A percentile compares a stretch with the other conserved stretches of the same genome.
phyloP scores from a whole-genome alignment of 2,329 filamentous ascomycete species.

The Diaporthe vexans region DNA sequence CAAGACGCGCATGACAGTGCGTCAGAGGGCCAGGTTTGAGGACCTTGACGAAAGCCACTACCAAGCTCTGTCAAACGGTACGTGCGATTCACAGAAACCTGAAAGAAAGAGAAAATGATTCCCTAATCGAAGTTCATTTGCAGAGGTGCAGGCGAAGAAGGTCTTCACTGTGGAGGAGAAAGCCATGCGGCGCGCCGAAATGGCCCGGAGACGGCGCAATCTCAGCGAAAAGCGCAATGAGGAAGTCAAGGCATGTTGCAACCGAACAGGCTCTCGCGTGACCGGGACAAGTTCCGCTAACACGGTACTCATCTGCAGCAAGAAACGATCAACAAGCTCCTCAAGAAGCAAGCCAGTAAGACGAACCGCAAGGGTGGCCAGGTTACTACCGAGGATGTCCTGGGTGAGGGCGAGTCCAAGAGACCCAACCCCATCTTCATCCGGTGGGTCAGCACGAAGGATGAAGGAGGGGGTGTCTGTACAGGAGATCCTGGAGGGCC shows the following conservation, averaged over 20 bases:
- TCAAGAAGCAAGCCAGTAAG: conserved; percentile 88
- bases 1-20: conserved; percentile 72
- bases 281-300: background rate
- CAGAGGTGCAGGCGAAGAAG: conserved; percentile 76
- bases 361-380: conserved; percentile 68
- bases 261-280: background rate
- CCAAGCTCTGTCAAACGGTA: conserved; percentile 74
- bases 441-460: conserved; percentile 78
- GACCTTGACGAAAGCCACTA: conserved; percentile 65
- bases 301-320: conserved; percentile 23
- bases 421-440: conserved; percentile 74
- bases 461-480: conserved; percentile 75
- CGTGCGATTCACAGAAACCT: conserved; percentile 42
- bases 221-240: conserved; percentile 76
- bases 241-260: conserved; percentile 69
- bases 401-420: conserved; percentile 52
- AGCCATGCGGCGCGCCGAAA: conserved; percentile 73
- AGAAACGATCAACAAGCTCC: conserved; percentile 90
- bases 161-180: conserved; percentile 73
- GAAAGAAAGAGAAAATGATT: background rate
- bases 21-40: conserved; percentile 73
- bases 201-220: conserved; percentile 72
- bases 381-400: conserved; percentile 63
- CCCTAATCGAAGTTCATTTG: conserved; percentile 31
- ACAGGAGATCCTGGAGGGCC: conserved; percentile 76